Evolutionary conservation across 257 asterid species (phyloP), one percentile per base, ranked within the genome.

Genomic region (Solanum gandarillasii): DNA sequence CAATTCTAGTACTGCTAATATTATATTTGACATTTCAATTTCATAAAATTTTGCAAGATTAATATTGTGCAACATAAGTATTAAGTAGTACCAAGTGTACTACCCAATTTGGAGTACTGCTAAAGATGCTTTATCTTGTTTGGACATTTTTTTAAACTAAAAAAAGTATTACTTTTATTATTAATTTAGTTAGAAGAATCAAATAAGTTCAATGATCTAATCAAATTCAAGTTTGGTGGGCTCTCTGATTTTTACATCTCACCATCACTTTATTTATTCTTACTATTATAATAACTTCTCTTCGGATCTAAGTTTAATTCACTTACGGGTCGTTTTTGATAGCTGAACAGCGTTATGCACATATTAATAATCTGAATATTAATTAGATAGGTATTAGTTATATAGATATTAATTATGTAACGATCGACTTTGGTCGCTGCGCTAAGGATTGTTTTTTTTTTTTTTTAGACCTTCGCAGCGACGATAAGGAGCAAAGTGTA

Each of bases 101-200:
- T 82, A 82, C 67, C 85, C 85, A 79, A 3, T 48, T 81, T 82
- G 27, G 70, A 81, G 85, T 82, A 82, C 41, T 82, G 2, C 38
- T 25, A 4, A 81, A 27, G 41, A 27, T 81, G 39, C 18, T 79
- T 43, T 29, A 46, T 20, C 10, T 9, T 0, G 20, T 43, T 27
- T 46, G 38, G 39, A 5, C 83, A 0, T 36, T 75, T 70, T 11
- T 23, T 7, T 7, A 55, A 73, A 73, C 9, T 9, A 20, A 73
- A 73, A 32, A n/a, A 21, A 76, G 34, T 74, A 35, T 12, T 75
- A n/a, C 84, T 20, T 6, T 23, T 20, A 23, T 6, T 23, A 38
- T 81, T 46, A 46, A 29, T 81, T 46, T 81, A 46, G 32, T 75
- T 3, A 75, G 67, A 79, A 23, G 3, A 79, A 81, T 48, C 41